Evolutionary conservation across 164 flowering plant genomes (phyloP), one percentile per base, ranked within the genome.

Genomic region (Vitis amurensis): DNA sequence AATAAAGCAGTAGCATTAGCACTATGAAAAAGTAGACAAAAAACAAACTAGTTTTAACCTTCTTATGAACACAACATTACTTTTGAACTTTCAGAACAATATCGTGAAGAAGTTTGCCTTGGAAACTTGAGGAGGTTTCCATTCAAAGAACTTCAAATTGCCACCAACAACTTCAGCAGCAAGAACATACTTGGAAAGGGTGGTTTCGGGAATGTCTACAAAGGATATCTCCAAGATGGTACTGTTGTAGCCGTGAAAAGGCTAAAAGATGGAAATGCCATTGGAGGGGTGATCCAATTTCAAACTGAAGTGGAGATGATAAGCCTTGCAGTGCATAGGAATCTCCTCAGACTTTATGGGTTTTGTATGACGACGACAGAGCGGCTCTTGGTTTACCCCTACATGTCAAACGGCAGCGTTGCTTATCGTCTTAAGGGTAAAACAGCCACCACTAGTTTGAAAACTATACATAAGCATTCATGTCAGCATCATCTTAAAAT

Each of bases 401-500:
- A 82, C 79, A 89, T 89, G 91, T 84, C 91, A 7, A 89, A 88
- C 64, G 90, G 94, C 48, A 89, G 94, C n/a, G 89, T 88, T 27
- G 90, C 94, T 69, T 79, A 81, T 3, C 90, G 94, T 55, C 88
- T 89, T 64, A 85, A 88, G 85, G 88, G 91, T 86, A 81, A 73
- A n/a, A 47, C 56, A 13, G 16, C 66, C 17, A 23, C 27, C 27
- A 23, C 27, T 23, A 23, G 27, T 23, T 23, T 23, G 27, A 23
- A 23, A 23, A 23, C 27, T 23, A 37, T 37, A 37, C 0, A 37
- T 0, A 37, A 37, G 7, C 44, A 37, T 37, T 37, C 44, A 37
- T 37, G 44, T 37, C 44, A 3, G 7, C 7, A 37, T 37, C 3
- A 37, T 37, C 44, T 37, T 37, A 37, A 3, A 37, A 37, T 37